Evolutionary conservation across 305 asterid genomes (phyloP), one percentile per base, ranked within the genome.

Genomic region (Fraxinus albicans): DNA sequence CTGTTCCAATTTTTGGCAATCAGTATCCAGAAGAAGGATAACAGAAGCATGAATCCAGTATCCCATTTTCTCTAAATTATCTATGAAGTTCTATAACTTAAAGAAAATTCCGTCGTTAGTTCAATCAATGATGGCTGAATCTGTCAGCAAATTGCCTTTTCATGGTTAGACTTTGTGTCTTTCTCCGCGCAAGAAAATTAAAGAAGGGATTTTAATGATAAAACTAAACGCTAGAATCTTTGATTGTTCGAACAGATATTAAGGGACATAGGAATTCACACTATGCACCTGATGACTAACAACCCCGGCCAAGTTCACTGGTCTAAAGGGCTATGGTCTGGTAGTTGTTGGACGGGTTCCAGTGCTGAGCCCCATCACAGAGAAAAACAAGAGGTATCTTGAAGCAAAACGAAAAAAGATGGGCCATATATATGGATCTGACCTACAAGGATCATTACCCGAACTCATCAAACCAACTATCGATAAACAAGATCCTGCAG

Each of bases 261-360:
- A 27, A 88, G 92, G 34, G 99, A 94, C 79, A 82, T 95, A 19
- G 97, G 98, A 35, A 91, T 95, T 19, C 91, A 89, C 77, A 95
- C 99, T 0, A 95, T 95, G 97, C 86, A 92, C 23, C 88, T 95
- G 21, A 95, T 95, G 99, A 95, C 98, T 1, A 95, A 95, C 88
- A 35, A 35, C 40, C 80, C 99, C 98, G 0, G 97, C 98, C 29
- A 95, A 95, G 80, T 94, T 91, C 76, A 84, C 86, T 0, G 97
- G 98, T 78, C 89, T 92, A 13, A 93, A 88, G 83, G 98, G 99
- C 3, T 94, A 93, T 36, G 99, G 96, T 34, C 85, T 95, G 79
- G 98, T 97, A 8, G 94, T 95, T 3, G 92, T 92, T 65, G 95
- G 97, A 21, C 88, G 98, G 8, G 94, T 95, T 35, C 97, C 97